A percentile compares a stretch with the other conserved stretches of the same genome.
These are phyloP conservation scores for Ustilago lituana DNA, from an alignment of 1,284 basidiomycete species.

Conservation along the genomic window DNA sequence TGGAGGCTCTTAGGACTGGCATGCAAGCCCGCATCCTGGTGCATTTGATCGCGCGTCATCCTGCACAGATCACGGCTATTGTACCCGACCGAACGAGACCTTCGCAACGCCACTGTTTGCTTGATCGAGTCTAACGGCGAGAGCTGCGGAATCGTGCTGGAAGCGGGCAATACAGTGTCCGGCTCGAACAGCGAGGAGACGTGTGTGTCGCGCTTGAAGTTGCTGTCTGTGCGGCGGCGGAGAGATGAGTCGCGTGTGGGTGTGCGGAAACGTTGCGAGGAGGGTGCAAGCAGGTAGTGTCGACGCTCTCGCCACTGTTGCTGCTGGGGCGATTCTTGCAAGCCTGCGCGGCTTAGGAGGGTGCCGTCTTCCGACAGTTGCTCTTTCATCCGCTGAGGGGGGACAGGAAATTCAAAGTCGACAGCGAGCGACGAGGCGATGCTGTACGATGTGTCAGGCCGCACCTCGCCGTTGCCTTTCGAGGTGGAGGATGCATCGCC, in stretches of 20 bases:
- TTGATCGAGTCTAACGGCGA: slow-evolving; percentile 17
- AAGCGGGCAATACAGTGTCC: background rate
- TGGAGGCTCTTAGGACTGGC: slow-evolving; percentile 7
- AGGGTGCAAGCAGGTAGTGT: slow-evolving; percentile 4
- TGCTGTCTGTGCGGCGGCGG: slow-evolving; percentile 6
- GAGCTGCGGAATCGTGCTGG: slow-evolving; percentile 19
- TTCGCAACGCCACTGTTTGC: slow-evolving; percentile 9
- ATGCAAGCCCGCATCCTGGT: slow-evolving; percentile 4
- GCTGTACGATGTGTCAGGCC: slow-evolving; percentile 35
- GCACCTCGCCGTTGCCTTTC: slow-evolving; percentile 5
- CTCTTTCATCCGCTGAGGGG: slow-evolving; percentile 39
- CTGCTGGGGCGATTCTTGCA: slow-evolving; percentile 22
- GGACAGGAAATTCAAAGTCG: slow-evolving; percentile 48
- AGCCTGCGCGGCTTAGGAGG: slow-evolving; percentile 33
- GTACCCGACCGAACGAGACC: slow-evolving; percentile 23
- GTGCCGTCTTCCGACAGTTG: slow-evolving; percentile 49
- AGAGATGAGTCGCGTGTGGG: slow-evolving; percentile 33
- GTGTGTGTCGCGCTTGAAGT: background rate
- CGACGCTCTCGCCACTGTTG: slow-evolving; percentile 20
- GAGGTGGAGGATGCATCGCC: slow-evolving; percentile 2
- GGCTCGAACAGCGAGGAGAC: background rate
- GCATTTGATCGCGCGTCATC: slow-evolving; percentile 21
- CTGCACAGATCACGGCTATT: slow-evolving; percentile 12
- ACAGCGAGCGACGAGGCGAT: slow-evolving; percentile 37
- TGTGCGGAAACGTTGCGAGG: background rate